These are phyloP conservation scores for Lentinula sp. DNA, from an alignment of 768 basidiomycete genomes.

Conservation along the genomic window DNA sequence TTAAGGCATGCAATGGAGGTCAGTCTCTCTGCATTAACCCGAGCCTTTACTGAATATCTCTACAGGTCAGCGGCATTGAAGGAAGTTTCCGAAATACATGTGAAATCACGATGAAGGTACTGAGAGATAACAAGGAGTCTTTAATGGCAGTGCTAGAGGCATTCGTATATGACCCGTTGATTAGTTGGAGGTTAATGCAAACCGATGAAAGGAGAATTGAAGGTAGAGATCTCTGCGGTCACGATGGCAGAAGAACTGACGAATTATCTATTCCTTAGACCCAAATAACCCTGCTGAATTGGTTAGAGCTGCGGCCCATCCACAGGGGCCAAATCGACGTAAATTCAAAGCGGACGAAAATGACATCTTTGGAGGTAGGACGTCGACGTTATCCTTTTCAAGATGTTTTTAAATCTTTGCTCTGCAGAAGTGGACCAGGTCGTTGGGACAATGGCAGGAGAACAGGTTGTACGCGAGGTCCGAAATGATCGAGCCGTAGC, in stretches of 20 bases:
- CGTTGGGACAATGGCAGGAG: slow-evolving; percentile 30
- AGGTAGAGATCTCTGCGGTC: slow-evolving; percentile 30
- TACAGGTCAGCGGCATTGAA: slow-evolving; percentile 92
- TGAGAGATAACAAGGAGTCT: slow-evolving; percentile 97
- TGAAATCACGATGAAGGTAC: slow-evolving; percentile 95
- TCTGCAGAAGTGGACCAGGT: slow-evolving; percentile 1
- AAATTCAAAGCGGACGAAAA: slow-evolving; percentile 90
- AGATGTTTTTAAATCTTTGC: background rate
- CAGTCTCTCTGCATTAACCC: slow-evolving; percentile 13
- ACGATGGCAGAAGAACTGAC: background rate
- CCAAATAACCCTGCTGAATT: slow-evolving; percentile 53
- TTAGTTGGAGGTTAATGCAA: slow-evolving; percentile 94
- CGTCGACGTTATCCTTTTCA: background rate
- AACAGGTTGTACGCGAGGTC: slow-evolving; percentile 69
- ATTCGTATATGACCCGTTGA: slow-evolving; percentile 96
- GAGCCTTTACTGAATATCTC: slow-evolving; percentile 6
- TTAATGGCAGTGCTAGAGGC: slow-evolving; percentile 98
- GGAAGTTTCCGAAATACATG: slow-evolving; percentile 95
- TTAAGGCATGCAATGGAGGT: slow-evolving; percentile 99
- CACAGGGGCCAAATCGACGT: slow-evolving; percentile 66
- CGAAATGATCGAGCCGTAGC: slow-evolving; percentile 86
- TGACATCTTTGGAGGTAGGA: slow-evolving; percentile 84
- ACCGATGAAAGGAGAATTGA: slow-evolving; percentile 70
- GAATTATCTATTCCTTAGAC: slow-evolving; percentile 18
- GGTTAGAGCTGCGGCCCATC: slow-evolving; percentile 61